Evolutionary conservation across 2,329 filamentous ascomycete species (phyloP).

Genomic region (Penicillium rolfsii): DNA sequence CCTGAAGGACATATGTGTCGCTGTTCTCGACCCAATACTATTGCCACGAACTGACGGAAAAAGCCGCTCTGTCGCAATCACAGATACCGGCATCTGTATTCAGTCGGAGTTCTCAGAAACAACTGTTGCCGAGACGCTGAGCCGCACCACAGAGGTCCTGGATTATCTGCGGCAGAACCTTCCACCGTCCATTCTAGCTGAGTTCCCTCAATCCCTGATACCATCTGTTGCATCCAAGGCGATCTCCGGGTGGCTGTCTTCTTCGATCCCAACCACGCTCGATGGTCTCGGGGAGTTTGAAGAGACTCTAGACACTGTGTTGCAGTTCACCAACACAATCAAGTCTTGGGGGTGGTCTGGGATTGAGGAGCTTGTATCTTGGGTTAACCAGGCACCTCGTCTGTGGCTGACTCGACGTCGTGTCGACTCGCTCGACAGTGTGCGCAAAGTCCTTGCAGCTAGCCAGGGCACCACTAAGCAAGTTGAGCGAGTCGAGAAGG

Average conservation of each 20-base stretch:
- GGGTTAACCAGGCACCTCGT: conserved; percentile 77
- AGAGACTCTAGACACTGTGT: conserved; percentile 65
- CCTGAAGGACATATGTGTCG: conserved; percentile 36
- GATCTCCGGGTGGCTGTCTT: conserved; percentile 73
- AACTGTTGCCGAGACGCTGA: conserved; percentile 45
- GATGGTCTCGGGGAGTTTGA: conserved; percentile 73
- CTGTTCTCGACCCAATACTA: conserved; percentile 41
- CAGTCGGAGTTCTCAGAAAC: conserved; percentile 28
- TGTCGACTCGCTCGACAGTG: conserved; percentile 74
- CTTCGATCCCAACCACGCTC: conserved; percentile 74
- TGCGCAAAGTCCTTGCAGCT: conserved; percentile 68
- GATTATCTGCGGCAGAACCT: conserved; percentile 56
- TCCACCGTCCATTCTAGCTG: conserved; percentile 52
- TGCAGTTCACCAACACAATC: conserved; percentile 66
- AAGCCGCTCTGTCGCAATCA: conserved; percentile 33
- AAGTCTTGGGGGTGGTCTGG: conserved; percentile 65
- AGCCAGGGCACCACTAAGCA: conserved; percentile 69
- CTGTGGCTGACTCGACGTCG: conserved; percentile 86
- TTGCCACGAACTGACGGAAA: conserved; percentile 30
- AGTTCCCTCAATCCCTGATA: conserved; percentile 71
- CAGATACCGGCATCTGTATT: conserved; percentile 35
- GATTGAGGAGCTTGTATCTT: conserved; percentile 68
- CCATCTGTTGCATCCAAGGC: conserved; percentile 69
- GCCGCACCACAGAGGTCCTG: conserved; percentile 50
- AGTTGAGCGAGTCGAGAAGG: conserved; percentile 84